Conservation (phyloP, 148 eudicot species). For the Camellia granthamiana region DNA sequence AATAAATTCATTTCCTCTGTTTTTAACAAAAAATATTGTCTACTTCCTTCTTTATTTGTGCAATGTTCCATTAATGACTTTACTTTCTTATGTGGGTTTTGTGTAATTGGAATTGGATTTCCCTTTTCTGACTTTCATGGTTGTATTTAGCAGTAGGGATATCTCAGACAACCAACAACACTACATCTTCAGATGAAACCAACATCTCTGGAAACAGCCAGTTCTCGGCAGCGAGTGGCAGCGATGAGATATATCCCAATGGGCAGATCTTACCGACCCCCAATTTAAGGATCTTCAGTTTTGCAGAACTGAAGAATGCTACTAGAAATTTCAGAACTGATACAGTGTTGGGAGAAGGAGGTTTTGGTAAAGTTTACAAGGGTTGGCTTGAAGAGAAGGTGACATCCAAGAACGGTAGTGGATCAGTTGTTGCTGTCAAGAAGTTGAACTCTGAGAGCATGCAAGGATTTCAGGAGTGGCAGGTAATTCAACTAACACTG, state of each 20-base stretch:
- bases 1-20: not conserved
- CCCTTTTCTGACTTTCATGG: not conserved
- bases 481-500: constrained; percentile 35
- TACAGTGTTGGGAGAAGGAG: constrained; percentile 73
- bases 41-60: not conserved
- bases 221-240: constrained; percentile 45
- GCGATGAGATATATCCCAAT: constrained; percentile 30
- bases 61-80: not conserved
- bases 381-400: constrained; percentile 68
- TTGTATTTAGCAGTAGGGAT: constrained; percentile 27
- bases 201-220: constrained; percentile 44
- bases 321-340: constrained; percentile 59
- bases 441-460: constrained; percentile 64
- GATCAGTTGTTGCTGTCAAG: constrained; percentile 61
- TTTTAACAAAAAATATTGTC: not conserved
- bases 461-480: constrained; percentile 90
- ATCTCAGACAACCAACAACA: constrained; percentile 41
- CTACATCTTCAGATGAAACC: constrained; percentile 39
- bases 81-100: not conserved
- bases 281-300: constrained; percentile 49
- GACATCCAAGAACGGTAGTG: constrained; percentile 30
- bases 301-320: constrained; percentile 54
- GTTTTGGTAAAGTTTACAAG: constrained; percentile 79
- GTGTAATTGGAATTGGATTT: not conserved
- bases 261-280: constrained; percentile 50